These are phyloP conservation scores for Inosperma sp. DNA, from an alignment of 768 basidiomycete species.

Conservation along the genomic window DNA sequence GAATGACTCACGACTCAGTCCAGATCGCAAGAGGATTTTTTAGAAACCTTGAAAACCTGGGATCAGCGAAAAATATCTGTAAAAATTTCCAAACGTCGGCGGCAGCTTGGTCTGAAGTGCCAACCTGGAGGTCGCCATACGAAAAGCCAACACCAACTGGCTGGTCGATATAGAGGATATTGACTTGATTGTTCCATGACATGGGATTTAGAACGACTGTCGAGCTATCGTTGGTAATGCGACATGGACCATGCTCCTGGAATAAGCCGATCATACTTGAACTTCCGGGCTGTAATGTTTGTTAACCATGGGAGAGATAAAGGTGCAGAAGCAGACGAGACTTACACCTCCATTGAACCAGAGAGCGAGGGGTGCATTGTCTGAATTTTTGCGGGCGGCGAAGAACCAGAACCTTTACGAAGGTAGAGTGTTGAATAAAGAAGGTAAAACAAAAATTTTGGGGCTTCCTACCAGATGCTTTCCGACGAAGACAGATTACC, in stretches of 20 bases:
- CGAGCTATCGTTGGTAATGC: conserved; percentile 50
- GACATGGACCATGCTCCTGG: conserved; percentile 75
- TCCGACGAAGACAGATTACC: conserved; percentile 48
- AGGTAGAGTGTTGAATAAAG: neutral
- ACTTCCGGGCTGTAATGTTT: conserved; percentile 41
- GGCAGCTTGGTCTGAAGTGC: conserved; percentile 51
- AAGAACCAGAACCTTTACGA: conserved; percentile 8
- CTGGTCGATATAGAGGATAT: conserved; percentile 54
- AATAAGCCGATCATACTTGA: conserved; percentile 61
- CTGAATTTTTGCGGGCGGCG: conserved; percentile 49
- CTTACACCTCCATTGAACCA: conserved; percentile 65
- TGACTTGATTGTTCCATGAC: conserved; percentile 38
- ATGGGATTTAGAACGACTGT: conserved; percentile 47
- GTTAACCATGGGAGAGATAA: neutral
- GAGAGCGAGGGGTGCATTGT: conserved; percentile 56
- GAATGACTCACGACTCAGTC: conserved; percentile 51
- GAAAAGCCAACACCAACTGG: conserved; percentile 63
- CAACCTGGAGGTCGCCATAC: conserved; percentile 45
- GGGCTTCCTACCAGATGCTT: conserved; percentile 45
- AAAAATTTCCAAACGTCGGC: conserved; percentile 57
- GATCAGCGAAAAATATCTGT: conserved; percentile 57
- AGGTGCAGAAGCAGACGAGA: conserved; percentile 8
- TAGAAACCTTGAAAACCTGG: conserved; percentile 46
- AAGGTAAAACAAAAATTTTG: neutral
- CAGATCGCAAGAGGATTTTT: conserved; percentile 50